A percentile compares a stretch with the other conserved stretches of the same genome.
Conservation (phyloP, 1,139 yeast species). For the Geotrichum histeridarum region DNA sequence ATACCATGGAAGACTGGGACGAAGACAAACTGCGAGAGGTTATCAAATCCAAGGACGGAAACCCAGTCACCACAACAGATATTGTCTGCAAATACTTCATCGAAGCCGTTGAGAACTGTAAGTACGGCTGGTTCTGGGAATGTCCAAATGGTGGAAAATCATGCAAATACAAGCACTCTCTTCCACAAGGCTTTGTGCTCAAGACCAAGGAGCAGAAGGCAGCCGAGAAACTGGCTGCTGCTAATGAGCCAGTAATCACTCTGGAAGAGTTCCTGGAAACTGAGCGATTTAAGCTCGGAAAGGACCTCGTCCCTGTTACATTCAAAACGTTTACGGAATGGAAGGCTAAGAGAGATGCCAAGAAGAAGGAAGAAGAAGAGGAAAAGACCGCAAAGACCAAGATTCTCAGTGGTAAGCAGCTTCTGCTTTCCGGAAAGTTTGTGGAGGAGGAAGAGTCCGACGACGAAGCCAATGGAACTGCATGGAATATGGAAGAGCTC, state of each 20-base stretch:
- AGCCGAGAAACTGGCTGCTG: conserved; percentile 80
- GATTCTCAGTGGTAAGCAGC: conserved; percentile 71
- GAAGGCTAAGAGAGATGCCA: conserved; percentile 65
- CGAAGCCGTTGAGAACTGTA: conserved; percentile 95
- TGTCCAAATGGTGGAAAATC: conserved; percentile 93
- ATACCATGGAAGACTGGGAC: conserved; percentile 96
- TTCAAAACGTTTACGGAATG: conserved; percentile 75
- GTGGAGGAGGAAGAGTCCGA: conserved; percentile 50
- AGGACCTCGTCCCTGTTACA: conserved; percentile 81
- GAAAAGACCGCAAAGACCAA: conserved; percentile 44
- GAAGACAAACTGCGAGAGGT: conserved; percentile 89
- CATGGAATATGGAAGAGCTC: conserved; percentile 39
- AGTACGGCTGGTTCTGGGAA: conserved; percentile 98
- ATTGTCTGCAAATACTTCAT: conserved; percentile 90
- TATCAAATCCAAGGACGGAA: conserved; percentile 87
- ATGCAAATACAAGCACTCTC: conserved; percentile 93
- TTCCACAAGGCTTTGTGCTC: conserved; percentile 94
- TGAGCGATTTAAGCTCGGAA: conserved; percentile 81
- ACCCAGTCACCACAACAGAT: conserved; percentile 89
- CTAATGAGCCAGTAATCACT: conserved; percentile 82
- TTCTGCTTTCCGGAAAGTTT: conserved; percentile 65
- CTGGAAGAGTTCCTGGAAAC: conserved; percentile 93
- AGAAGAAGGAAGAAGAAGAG: conserved; percentile 51
- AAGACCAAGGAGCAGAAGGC: conserved; percentile 95
- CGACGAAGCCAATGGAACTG: conserved; percentile 55